Base-by-base conservation (phyloP, 1,284 basidiomycete species). In the Mycosarcoma mackinlayi region DNA sequence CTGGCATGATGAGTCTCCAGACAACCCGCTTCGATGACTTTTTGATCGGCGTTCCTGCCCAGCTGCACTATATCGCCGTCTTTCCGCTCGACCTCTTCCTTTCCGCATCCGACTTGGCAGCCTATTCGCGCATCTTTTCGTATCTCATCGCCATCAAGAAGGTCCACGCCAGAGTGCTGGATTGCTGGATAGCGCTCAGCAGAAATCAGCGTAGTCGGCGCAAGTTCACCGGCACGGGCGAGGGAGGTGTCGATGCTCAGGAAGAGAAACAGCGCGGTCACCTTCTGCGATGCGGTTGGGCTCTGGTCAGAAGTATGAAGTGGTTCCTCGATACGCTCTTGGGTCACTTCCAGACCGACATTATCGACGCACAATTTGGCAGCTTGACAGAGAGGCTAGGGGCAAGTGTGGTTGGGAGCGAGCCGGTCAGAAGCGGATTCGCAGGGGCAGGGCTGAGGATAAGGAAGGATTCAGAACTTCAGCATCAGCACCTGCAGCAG, bases 11-110 rank as follows among this genome's bases (percentile, higher is more conserved):
- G 19, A 47, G 47, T 31, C n/a, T 34, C 24, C 23, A 33, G 21
- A 34, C 49, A 19, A 52, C 57, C 6, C 54, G 73, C 8, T 77
- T 77, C 41, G 74, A 75, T 52, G 74, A 76, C 42, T 51, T 63
- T 6, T 38, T 70, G 13, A 63, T 73, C 24, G 72, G 73, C 11
- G 57, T 68, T 16, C 69, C 73, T 4, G 63, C 71, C 5, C 67
- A 69, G 25, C 57, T 78, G 4, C 64, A 63, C 54, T 78, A 74
- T 44, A 63, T 66, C 2, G 65, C 76, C 19, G 50, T 53, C 2
- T 95, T 92, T 90, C 93, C 93, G 0, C 86, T 95, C 42, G 92
- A 95, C 81, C 88, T 94, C 30, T 94, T 95, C 84, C 87, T 95
- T 19, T 89, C 92, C 40, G 85, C 88, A 10, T 85, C 88, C 0